Evolutionary conservation across 306 rosid species (phyloP), one percentile per base, ranked within the genome.

Genomic region (Carpinus viminea): DNA sequence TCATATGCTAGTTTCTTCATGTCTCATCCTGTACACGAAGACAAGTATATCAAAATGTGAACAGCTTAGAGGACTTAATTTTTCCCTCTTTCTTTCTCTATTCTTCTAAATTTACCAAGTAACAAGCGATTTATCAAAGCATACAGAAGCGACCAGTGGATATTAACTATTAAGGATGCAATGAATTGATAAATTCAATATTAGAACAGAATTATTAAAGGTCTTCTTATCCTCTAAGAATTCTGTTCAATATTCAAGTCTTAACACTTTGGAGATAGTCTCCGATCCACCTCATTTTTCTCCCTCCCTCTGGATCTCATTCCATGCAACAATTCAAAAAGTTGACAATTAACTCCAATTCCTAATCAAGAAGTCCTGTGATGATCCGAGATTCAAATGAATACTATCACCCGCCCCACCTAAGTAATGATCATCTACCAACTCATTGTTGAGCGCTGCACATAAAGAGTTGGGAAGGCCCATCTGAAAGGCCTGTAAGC

Each of bases 11-110:
- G 69, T 48, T 60, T 56, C 71, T 71, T 71, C 53, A 48, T 34
- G 43, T 60, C 75, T 45, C 61, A 31, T 57, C 46, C 70, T n/a
- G 11, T 24, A 41, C 69, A 77, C 38, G n/a, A 26, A 48, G 55
- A 51, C 17, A 11, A 53, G 46, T 11, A 76, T 1, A 62, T 64
- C 20, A 26, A 15, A 28, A 28, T 16, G 69, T 6, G 69, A 46
- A 34, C 46, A 31, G 69, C 45, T 62, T 62, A 62, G 43, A 3
- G 2, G 69, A 9, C 41, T 62, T 15, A 62, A 21, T 62, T 31
- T 15, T 60, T 62, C n/a, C 17, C 45, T 8, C 9, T 65, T 31
- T 38, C 12, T 65, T 7, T 65, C 9, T 38, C 4, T 17, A 17
- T 65, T 38, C 50, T 65, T 7, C 6, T 16, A 31, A 1, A 28